Base-by-base conservation (phyloP, 495 filamentous ascomycete genomes). In the Aspergillus panamensis region DNA sequence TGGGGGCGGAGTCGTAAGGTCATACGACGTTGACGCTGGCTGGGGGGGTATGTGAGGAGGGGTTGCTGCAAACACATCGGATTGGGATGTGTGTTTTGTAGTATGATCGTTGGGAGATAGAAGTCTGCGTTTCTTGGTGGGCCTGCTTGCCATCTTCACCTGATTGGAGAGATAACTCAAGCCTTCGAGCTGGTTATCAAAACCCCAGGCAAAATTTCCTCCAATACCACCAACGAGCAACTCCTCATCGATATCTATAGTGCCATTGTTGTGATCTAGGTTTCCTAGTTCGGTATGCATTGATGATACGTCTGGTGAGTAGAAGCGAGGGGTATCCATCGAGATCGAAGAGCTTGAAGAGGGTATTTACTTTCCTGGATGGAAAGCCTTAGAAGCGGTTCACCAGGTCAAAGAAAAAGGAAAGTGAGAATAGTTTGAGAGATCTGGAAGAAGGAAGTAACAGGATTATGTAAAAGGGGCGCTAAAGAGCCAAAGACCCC, bases 61-160 rank as follows among this genome's bases (percentile, higher is more conserved):
- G 21, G 25, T 8, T 10, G 43, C 25, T 47, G 39, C n/a, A 13
- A 16, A 20, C 13, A 51, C 42, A 20, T 12, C 14, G 6, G 37
- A 35, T 25, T 30, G 48, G 13, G 17, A 35, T 39, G 48, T 39
- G 35, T 5, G 10, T 39, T 12, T 5, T 25, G 25, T 25, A 51
- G 43, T 29, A 16, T 16, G 56, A 19, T 16, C 39, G 37, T 20
- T 32, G 19, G 40, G 8, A 29, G 39, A 10, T 21, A 31, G 49
- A 40, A 52, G 21, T 39, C n/a, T 51, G 51, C 39, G 25, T 51
- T 31, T 58, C 20, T 58, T 58, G 3, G 19, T 13, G 44, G 40
- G 17, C 31, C 56, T 51, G 17, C 9, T 9, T 1, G 42, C 42
- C 17, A 20, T 6, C 10, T 39, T 39, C 35, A 12, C 35, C 14